Base-by-base conservation (phyloP, 768 basidiomycete genomes). In the Leccinum truebloodii region DNA sequence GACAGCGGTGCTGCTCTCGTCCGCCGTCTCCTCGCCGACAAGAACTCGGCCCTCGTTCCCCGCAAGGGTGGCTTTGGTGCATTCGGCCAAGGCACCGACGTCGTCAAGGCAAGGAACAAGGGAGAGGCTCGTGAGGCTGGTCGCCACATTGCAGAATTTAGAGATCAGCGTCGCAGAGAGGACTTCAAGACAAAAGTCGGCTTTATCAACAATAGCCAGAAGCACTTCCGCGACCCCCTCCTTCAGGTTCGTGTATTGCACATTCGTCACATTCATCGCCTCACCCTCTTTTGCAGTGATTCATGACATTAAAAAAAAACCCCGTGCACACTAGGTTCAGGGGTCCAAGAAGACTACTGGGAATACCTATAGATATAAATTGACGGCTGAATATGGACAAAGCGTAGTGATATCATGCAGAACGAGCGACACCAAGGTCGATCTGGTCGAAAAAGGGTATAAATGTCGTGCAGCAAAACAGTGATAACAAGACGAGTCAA, bases 41-140 rank as follows among this genome's bases (percentile, higher is more conserved):
- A 90, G 69, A 88, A 93, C 67, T 85, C 88, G 0, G 90, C 89
- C 0, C 80, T 98, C 46, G 87, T 99, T 2, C 93, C 96, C 0
- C 78, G 86, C 13, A 88, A 81, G 66, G 95, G 92, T 39, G 95
- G 92, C 1, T 93, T 86, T 62, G 95, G 95, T 26, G 93, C 92
- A 3, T 95, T 81, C 68, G 95, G 95, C 2, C 76, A 76, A 10
- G 94, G 93, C 1, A 87, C 83, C 8, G 85, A 93, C 34, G 89
- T 95, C 10, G 83, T 98, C 62, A 92, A 89, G 72, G 96, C 94
- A 22, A 82, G 94, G 55, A 98, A 98, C 77, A 83, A 82, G n/a
- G 97, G 97, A 2, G 96, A 98, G 77, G 97, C 97, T 14, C 84
- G 84, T 64, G 90, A 98, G 74, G 96, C 96, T 22, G 93, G 89